Evolutionary conservation across 306 rosid species (phyloP), one percentile per base, ranked within the genome.

Genomic region (Sindora glabra): DNA sequence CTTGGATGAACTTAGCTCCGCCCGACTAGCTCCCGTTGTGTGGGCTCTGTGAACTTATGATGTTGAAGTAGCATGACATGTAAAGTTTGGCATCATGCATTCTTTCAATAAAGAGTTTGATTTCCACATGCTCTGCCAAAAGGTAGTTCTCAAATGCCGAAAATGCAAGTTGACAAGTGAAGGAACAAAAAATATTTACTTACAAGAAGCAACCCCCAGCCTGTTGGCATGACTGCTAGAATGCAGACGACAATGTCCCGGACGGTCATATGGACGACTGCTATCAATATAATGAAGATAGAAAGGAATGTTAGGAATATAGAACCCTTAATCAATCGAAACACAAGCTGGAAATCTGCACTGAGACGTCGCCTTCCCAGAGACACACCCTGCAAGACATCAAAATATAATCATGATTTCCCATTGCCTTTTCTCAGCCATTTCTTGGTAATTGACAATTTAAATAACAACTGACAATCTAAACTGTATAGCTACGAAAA

Each of bases 171-270:
- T 26, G 25, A 58, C 24, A 19, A 8, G 36, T 2, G 39, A 40
- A 38, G 27, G 40, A 47, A 12, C 8, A 64, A 41, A 30, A 16
- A 44, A 10, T 11, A 10, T 53, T 33, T 52, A 83, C 94, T 79
- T 8, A 92, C 98, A 92, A 54, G 75, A 57, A 92, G 86, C 75
- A 92, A 26, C 21, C 98, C 98, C 98, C 98, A 92, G 65, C 96
- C 98, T 8, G 98, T 81, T 17, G 98, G 98, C 87, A 83, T 72
- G 76, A 92, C 85, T 27, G 96, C 96, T 33, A 92, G 88, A 69
- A 88, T 63, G 84, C 89, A 78, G 47, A 86, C 83, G 18, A 88
- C 8, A 48, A 86, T 71, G 72, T 92, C 98, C 72, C 52, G 77
- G 10, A 80, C 13, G 21, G 92, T 83, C 90, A 92, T 67, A 2